A percentile compares a stretch with the other conserved stretches of the same genome.
Conservation (phyloP, 768 basidiomycete species). For the Inosperma sp. region DNA sequence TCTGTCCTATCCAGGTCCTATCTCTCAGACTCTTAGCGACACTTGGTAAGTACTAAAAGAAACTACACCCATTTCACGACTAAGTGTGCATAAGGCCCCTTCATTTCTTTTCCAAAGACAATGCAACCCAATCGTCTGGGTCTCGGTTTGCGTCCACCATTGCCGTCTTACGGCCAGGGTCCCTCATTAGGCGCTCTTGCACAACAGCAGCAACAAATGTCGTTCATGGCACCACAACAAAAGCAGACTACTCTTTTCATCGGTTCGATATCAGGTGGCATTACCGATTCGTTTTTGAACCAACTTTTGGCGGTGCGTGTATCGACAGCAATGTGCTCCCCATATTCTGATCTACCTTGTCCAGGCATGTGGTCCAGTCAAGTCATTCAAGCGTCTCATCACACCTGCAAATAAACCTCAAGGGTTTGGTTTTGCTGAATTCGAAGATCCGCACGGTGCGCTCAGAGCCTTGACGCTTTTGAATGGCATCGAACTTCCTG, state of each 20-base stretch:
- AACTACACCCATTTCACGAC: background rate
- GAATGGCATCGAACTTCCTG: conserved; percentile 50
- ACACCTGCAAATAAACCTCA: conserved; percentile 92
- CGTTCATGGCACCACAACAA: conserved; percentile 58
- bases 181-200: conserved; percentile 90
- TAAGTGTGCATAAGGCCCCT: background rate
- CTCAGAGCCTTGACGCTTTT: conserved; percentile 57
- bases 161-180: conserved; percentile 86
- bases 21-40: too few species aligned
- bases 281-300: conserved; percentile 78
- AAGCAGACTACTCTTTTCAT: conserved; percentile 80
- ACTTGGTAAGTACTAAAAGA: background rate
- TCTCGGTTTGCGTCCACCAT: conserved; percentile 83
- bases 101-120: conserved; percentile 16
- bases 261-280: conserved; percentile 93
- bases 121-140: conserved; percentile 82
- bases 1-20: too few species aligned
- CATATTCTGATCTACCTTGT: background rate
- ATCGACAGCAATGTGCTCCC: background rate
- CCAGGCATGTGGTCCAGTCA: conserved; percentile 86
- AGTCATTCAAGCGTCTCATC: conserved; percentile 88
- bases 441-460: conserved; percentile 88
- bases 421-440: conserved; percentile 97
- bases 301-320: conserved; percentile 64
- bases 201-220: conserved; percentile 79